Evolutionary conservation across 129 eudicot species (phyloP).

Genomic region (Scalesia atractyloides): DNA sequence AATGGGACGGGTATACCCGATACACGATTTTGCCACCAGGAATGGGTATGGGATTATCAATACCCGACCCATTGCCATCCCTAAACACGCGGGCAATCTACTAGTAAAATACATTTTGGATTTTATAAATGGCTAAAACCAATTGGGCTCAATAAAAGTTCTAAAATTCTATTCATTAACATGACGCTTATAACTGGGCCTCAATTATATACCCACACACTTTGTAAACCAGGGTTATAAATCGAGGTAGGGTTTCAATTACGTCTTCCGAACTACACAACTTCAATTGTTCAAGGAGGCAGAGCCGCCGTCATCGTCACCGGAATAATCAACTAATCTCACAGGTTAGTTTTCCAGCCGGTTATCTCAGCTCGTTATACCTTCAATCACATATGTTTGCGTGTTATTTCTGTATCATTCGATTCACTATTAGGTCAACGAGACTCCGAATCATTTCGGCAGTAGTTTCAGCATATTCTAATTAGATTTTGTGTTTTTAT

Average conservation of each 20-base stretch:
- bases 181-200: conserved; percentile 12
- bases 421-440: background rate
- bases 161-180: background rate
- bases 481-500: background rate
- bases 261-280: conserved; percentile 7
- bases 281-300: conserved; percentile 3
- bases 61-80: too few species aligned
- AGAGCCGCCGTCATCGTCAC: conserved; percentile 31
- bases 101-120: background rate
- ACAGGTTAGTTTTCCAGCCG: conserved; percentile 17
- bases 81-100: too few species aligned
- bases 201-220: background rate
- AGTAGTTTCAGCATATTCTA: background rate
- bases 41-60: too few species aligned
- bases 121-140: background rate
- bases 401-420: background rate
- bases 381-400: background rate
- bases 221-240: conserved; percentile 22
- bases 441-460: background rate
- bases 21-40: too few species aligned
- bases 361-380: background rate
- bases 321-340: conserved; percentile 15
- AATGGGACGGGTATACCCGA: too few species aligned
- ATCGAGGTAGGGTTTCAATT: conserved; percentile 35
- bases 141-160: background rate